Conservation (phyloP, 2,329 filamentous ascomycete genomes). For the Aspergillus thermomutatus region DNA sequence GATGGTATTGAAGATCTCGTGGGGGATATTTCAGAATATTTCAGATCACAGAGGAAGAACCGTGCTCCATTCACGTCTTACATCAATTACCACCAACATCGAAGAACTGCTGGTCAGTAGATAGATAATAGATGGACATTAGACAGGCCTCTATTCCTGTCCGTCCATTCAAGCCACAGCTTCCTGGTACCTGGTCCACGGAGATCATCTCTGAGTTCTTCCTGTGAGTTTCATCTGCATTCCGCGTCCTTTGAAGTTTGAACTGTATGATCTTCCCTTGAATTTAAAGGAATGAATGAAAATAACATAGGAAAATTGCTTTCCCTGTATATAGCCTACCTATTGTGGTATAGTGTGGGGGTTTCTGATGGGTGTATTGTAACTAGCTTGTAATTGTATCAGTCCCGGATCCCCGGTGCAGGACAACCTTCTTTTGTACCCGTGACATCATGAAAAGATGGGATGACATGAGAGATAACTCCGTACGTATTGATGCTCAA, state of each 20-base stretch:
- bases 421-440: not conserved
- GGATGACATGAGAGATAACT: not conserved
- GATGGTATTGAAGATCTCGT: not conserved
- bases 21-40: not conserved
- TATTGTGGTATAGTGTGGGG: not conserved
- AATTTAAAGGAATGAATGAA: not conserved
- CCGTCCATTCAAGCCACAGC: not conserved
- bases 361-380: not conserved
- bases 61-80: too few relatives aligned
- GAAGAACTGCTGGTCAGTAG: not conserved
- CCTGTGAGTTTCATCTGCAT: not conserved
- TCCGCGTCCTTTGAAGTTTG: not conserved
- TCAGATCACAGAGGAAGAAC: not conserved
- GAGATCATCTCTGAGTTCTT: not conserved
- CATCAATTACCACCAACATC: not conserved
- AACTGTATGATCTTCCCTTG: not conserved
- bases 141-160: not conserved
- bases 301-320: not conserved
- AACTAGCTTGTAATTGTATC: not conserved
- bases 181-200: not conserved
- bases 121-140: not conserved
- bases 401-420: not conserved
- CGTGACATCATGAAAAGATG: not conserved
- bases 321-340: not conserved
- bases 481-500: not conserved